A percentile compares a stretch with the other conserved stretches of the same genome.
phyloP scores from a whole-genome alignment of 345 rosid genomes.

The Eutrema yunnanense region DNA sequence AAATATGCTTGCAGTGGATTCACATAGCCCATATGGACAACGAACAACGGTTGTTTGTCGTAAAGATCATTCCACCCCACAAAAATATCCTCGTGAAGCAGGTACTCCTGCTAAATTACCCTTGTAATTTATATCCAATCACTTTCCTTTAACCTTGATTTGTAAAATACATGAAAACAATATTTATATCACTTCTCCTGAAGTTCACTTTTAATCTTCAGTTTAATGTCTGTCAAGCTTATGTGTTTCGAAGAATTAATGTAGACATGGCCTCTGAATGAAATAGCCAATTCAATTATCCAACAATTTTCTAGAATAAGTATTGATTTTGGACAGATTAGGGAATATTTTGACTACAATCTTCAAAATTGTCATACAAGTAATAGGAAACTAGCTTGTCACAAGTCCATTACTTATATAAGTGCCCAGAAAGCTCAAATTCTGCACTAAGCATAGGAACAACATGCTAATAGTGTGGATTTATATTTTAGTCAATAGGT shows the following conservation, averaged over 20 bases:
- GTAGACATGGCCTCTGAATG: background rate
- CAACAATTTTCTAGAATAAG: no score
- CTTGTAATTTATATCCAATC: slow-evolving; percentile 24
- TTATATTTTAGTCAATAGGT: no score
- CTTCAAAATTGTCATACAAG: no score
- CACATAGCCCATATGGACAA: slow-evolving; percentile 77
- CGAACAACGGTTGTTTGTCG: slow-evolving; percentile 71
- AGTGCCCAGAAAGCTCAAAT: no score
- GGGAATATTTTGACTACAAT: no score
- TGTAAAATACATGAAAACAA: background rate
- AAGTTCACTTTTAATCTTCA: background rate
- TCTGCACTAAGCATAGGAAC: no score
- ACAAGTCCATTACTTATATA: no score
- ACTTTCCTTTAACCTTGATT: background rate
- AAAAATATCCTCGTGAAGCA: slow-evolving; percentile 72
- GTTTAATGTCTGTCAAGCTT: background rate
- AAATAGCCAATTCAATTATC: background rate
- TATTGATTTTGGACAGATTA: no score
- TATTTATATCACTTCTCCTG: background rate
- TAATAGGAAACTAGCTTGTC: no score
- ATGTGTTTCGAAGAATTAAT: background rate
- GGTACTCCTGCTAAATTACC: slow-evolving; percentile 81
- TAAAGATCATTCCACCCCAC: slow-evolving; percentile 57
- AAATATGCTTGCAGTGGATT: slow-evolving; percentile 50
- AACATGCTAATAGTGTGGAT: no score